Conservation (phyloP, 208 protist genomes). For the Strigomonas culicis region DNA sequence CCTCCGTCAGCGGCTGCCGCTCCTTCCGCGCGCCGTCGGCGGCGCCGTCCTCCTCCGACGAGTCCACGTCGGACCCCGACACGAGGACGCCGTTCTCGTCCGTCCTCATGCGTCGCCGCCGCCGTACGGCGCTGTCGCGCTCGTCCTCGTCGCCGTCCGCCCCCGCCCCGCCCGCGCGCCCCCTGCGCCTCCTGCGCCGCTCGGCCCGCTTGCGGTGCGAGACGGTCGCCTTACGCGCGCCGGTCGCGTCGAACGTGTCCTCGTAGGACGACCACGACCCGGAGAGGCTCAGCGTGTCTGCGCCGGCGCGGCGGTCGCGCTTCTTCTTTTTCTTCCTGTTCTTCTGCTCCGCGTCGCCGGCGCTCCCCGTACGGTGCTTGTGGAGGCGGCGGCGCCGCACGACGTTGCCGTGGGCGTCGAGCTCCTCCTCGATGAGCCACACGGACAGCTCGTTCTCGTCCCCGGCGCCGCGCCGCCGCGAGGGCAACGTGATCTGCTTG, state of each 20-base stretch:
- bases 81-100: background rate
- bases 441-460: slow-evolving; percentile 2
- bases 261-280: slow-evolving; percentile 7
- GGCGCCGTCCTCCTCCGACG: background rate
- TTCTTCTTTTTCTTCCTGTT: slow-evolving; percentile 19
- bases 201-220: background rate
- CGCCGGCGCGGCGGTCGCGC: slow-evolving; percentile 14
- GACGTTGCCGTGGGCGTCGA: slow-evolving; percentile 32
- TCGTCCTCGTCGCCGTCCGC: background rate
- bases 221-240: background rate
- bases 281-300: background rate
- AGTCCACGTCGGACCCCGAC: background rate
- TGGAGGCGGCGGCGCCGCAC: slow-evolving; percentile 27
- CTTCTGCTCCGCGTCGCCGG: background rate
- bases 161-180: background rate
- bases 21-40: slow-evolving; percentile 11
- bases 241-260: background rate
- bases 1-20: slow-evolving; percentile 14
- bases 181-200: background rate
- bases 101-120: background rate
- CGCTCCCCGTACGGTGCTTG: slow-evolving; percentile 7
- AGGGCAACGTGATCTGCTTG: background rate
- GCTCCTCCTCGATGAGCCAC: slow-evolving; percentile 49
- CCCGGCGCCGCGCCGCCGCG: background rate
- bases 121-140: background rate